Conservation (phyloP, 768 basidiomycete genomes). For the Auricularia sp. region DNA sequence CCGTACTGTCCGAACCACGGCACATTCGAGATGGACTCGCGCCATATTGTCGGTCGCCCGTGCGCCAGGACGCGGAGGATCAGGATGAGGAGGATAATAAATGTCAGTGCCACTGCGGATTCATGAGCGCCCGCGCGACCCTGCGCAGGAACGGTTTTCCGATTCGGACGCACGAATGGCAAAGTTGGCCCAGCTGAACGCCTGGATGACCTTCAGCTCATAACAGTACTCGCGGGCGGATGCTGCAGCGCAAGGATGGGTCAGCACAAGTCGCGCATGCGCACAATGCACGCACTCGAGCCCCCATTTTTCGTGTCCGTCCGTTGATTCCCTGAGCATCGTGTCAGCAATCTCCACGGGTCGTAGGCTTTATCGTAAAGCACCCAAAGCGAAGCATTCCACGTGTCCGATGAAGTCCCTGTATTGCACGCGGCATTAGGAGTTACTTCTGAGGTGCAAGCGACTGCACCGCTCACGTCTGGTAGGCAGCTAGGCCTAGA, state of each 20-base stretch:
- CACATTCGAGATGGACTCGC: slow-evolving; percentile 49
- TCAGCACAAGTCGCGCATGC: too few relatives aligned
- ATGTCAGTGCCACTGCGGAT: slow-evolving; percentile 32
- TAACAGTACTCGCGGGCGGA: slow-evolving; percentile 52
- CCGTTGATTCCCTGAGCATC: slow-evolving; percentile 17
- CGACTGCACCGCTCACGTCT: too few relatives aligned
- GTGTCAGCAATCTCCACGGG: not conserved
- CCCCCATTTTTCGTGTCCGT: slow-evolving; percentile 41
- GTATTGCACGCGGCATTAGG: not conserved
- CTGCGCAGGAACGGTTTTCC: slow-evolving; percentile 2
- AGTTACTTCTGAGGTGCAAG: too few relatives aligned
- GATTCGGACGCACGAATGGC: slow-evolving; percentile 29
- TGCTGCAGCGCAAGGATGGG: slow-evolving; percentile 26
- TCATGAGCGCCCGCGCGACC: slow-evolving; percentile 1
- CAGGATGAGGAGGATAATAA: slow-evolving; percentile 47
- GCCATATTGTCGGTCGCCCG: slow-evolving; percentile 46
- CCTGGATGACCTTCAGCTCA: slow-evolving; percentile 70
- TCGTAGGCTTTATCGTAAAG: not conserved
- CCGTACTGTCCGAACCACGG: slow-evolving; percentile 70
- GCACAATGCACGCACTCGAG: slow-evolving; percentile 31
- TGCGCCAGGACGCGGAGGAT: slow-evolving; percentile 43
- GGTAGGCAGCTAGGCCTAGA: too few relatives aligned
- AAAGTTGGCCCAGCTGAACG: slow-evolving; percentile 70
- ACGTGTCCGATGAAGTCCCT: slow-evolving; percentile 61
- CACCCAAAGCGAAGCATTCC: slow-evolving; percentile 46